Percentiles rank a stretch among this genome's conserved stretches.
These are phyloP conservation scores for Miscanthus sacchariflorus DNA, from an alignment of 202 grass and related monocot species.

Conservation along the genomic window DNA sequence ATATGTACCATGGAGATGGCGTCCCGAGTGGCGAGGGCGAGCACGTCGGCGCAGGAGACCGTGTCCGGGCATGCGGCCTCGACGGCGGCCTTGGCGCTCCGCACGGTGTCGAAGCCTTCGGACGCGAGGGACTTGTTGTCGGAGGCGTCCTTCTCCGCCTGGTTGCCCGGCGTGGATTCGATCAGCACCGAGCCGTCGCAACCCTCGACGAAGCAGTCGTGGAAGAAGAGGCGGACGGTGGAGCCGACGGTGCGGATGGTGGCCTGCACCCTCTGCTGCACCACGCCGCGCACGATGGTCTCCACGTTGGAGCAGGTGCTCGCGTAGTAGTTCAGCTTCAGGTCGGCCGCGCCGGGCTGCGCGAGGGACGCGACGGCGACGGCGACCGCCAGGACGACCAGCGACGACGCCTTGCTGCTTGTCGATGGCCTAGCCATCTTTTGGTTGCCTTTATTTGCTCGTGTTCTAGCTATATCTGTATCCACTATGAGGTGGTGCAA, in stretches of 20 bases:
- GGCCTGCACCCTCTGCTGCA: constrained; percentile 51
- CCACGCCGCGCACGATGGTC: constrained; percentile 63
- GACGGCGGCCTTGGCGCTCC: constrained; percentile 69
- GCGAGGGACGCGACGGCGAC: constrained; percentile 16
- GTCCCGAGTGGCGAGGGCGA: constrained; percentile 76
- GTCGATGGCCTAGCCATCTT: constrained; percentile 44
- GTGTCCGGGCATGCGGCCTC: constrained; percentile 62
- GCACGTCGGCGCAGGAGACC: constrained; percentile 88
- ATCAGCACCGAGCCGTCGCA: constrained; percentile 91
- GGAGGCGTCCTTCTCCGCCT: constrained; percentile 75
- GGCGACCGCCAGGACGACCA: not conserved
- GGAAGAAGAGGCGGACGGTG: constrained; percentile 89
- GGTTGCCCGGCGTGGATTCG: constrained; percentile 59
- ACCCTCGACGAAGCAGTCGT: constrained; percentile 94
- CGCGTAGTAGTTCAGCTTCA: constrained; percentile 64
- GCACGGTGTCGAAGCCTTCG: constrained; percentile 81
- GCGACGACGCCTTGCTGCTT: not conserved
- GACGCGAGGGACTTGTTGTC: constrained; percentile 71
- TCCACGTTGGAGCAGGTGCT: constrained; percentile 73
- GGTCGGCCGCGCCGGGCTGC: constrained; percentile 51
- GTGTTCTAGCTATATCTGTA: constrained; percentile 22
- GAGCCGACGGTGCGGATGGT: constrained; percentile 56
- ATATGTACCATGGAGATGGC: constrained; percentile 60
- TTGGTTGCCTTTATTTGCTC: not conserved
- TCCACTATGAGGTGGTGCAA: not conserved